Base-by-base conservation (phyloP, 1,284 basidiomycete genomes). In the Schizophyllum commune region DNA sequence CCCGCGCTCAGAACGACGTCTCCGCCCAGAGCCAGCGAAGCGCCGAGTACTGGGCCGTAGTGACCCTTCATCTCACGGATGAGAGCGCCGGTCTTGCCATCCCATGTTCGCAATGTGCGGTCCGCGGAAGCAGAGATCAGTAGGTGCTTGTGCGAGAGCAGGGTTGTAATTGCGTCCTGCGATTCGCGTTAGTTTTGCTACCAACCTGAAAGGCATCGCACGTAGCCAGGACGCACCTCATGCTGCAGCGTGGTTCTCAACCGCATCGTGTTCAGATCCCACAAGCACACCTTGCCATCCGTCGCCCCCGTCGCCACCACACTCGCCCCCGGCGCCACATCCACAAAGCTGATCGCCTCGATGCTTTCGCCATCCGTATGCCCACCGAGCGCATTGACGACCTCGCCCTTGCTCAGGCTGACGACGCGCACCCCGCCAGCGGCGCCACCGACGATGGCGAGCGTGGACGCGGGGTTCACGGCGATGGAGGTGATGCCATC, bases 251-350 rank as follows among this genome's bases (percentile, higher is more conserved):
- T 92, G 21, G 88, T 82, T 61, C 95, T 83, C 57, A 94, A 73
- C 63, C 90, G 82, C 79, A 91, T 91, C 13, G 92, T 94, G 56
- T 83, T 83, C 52, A 96, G 79, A 75, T 99, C 96, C 94, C 95
- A 98, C 54, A 98, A 88, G 69, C 91, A 93, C 27, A 89, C 90
- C 72, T 92, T 95, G 0, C 96, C 95, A 71, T 99, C 97, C 8
- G 96, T 98, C 1, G 85, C 94, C 7, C 91, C 95, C 0, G 92
- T 95, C 1, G 95, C 86, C 32, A 90, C 90, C 15, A 92, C 83
- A 33, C 89, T 87, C 56, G 81, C 81, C 5, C 80, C 86, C 55
- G 72, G 77, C 11, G 53, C 20, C 57, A 96, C 75, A 67, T 94
- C 91, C 55, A 96, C 81, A 70, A 98, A 98, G 59, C 84, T 84